phyloP scores from a whole-genome alignment of 805 yeast species.

The Priceomyces carsonii region DNA sequence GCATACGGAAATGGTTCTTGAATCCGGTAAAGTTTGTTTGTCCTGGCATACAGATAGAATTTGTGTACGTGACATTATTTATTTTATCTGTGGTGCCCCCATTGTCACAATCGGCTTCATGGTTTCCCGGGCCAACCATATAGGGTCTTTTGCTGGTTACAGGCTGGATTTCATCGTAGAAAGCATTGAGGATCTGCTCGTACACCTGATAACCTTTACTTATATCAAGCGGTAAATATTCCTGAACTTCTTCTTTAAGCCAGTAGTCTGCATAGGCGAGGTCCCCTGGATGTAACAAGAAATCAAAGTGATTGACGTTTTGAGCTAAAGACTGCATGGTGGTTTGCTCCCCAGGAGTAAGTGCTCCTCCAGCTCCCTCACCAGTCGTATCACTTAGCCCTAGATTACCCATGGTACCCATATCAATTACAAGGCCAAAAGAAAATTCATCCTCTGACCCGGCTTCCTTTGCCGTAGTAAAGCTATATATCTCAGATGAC shows the following conservation, averaged over 20 bases:
- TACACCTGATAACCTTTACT: constrained; percentile 11
- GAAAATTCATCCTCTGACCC: constrained; percentile 11
- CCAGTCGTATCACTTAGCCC: constrained; percentile 13
- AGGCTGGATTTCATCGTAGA: constrained; percentile 13
- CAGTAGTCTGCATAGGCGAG: constrained; percentile 16
- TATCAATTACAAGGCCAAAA: constrained; percentile 13
- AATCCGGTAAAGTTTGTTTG: constrained; percentile 16
- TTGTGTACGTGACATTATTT: constrained; percentile 7
- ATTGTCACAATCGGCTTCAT: constrained; percentile 15
- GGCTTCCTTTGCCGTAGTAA: constrained; percentile 13
- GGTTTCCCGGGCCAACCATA: constrained; percentile 16
- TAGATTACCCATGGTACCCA: constrained; percentile 15
- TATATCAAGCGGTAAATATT: constrained; percentile 11
- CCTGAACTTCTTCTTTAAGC: constrained; percentile 13
- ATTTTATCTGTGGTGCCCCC: constrained; percentile 8
- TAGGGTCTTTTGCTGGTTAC: constrained; percentile 12
- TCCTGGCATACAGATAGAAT: constrained; percentile 15
- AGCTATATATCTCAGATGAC: constrained; percentile 7
- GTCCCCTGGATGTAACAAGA: constrained; percentile 16
- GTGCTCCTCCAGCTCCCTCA: constrained; percentile 11
- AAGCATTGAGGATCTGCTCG: constrained; percentile 14
- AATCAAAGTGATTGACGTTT: constrained; percentile 10
- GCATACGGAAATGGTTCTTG: constrained; percentile 15
- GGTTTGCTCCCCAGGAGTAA: constrained; percentile 13
- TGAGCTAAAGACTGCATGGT: constrained; percentile 12